Evolutionary conservation across 176 grass and related monocot species (phyloP).

Genomic region (Stipa capillata): DNA sequence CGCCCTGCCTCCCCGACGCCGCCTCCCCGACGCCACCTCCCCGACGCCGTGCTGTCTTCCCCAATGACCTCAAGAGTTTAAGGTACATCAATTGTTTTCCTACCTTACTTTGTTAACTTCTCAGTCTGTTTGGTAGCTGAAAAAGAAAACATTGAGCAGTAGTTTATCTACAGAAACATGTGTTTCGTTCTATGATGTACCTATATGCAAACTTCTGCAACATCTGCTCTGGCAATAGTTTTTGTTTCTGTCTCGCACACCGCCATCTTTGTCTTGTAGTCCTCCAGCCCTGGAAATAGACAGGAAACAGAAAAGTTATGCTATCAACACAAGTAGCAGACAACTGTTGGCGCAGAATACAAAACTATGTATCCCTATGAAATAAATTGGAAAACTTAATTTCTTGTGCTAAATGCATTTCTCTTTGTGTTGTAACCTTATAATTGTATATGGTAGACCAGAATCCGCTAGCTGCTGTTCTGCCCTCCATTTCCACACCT

Average conservation of each 20-base stretch:
- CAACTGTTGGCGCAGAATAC: neutral
- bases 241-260: constrained; percentile 63
- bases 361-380: neutral
- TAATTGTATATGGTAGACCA: constrained; percentile 83
- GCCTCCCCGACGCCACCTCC: no score
- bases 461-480: constrained; percentile 85
- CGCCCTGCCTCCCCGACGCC: no score
- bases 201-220: constrained; percentile 95
- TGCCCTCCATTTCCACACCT: constrained; percentile 88
- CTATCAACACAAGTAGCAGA: neutral
- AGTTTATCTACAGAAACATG: neutral
- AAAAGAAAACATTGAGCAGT: neutral
- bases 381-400: neutral
- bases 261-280: constrained; percentile 92
- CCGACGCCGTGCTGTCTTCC: no score
- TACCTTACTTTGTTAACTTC: no score
- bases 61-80: no score
- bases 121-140: neutral
- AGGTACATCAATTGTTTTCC: no score
- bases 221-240: constrained; percentile 86
- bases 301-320: neutral
- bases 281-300: constrained; percentile 61
- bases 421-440: constrained; percentile 44
- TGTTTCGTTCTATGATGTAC: constrained; percentile 19
- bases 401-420: neutral